phyloP scores from a whole-genome alignment of 1,284 basidiomycete species.

The Chondrostereum purpureum region DNA sequence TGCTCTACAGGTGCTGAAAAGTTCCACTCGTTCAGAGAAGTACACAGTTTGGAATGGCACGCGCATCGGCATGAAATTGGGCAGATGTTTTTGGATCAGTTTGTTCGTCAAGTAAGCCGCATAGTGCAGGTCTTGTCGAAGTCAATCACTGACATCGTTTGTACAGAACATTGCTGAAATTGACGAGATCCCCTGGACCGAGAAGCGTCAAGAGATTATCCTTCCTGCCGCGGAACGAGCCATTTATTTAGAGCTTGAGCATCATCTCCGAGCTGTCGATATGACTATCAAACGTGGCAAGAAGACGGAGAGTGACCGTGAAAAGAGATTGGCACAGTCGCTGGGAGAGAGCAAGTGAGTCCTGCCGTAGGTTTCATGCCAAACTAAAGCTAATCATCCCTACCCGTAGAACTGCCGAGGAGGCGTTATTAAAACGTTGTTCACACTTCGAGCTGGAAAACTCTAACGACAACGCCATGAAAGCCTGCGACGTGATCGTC shows the following conservation, averaged over 20 bases:
- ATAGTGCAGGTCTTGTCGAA: conserved; percentile 4
- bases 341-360: conserved; percentile 84
- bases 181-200: conserved; percentile 83
- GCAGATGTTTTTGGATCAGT: conserved; percentile 78
- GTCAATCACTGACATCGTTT: conserved; percentile 2
- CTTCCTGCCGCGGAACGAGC: conserved; percentile 92
- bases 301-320: conserved; percentile 88
- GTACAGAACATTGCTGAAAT: conserved; percentile 91
- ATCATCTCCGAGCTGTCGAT: conserved; percentile 84
- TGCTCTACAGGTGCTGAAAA: conserved; percentile 71
- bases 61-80: conserved; percentile 79
- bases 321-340: conserved; percentile 80
- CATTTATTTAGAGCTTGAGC: conserved; percentile 93
- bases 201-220: conserved; percentile 60
- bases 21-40: conserved; percentile 95
- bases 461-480: conserved; percentile 71
- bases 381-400: not conserved
- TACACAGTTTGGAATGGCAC: conserved; percentile 90
- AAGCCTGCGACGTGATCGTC: conserved; percentile 89
- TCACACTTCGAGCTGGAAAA: conserved; percentile 89
- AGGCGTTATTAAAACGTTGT: conserved; percentile 87
- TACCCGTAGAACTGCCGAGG: conserved; percentile 67
- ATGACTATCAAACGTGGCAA: conserved; percentile 81
- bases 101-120: conserved; percentile 70
- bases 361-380: conserved; percentile 10